A percentile compares a stretch with the other conserved stretches of the same genome.
Evolutionary conservation across 2,329 filamentous ascomycete species (phyloP).

Genomic region (Fusarium caatingaense): DNA sequence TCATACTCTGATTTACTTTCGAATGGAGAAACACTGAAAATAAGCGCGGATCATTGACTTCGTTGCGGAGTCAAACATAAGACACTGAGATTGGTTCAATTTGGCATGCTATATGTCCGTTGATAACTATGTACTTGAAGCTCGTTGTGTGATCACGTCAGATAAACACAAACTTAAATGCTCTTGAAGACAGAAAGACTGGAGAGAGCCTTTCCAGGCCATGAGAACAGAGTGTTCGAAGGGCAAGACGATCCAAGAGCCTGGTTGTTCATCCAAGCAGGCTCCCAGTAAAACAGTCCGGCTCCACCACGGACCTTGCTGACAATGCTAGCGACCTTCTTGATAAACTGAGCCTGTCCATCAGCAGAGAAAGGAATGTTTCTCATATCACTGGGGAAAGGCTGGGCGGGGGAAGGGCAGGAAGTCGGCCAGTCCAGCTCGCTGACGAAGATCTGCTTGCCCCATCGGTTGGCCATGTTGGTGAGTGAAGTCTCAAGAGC

Average conservation of each 20-base stretch:
- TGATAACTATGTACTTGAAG: background rate
- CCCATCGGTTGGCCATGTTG: slow-evolving; percentile 70
- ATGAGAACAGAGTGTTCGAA: slow-evolving; percentile 71
- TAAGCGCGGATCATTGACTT: too few relatives aligned
- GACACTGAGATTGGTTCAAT: background rate
- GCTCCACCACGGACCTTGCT: slow-evolving; percentile 63
- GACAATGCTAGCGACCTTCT: slow-evolving; percentile 68
- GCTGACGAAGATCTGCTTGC: slow-evolving; percentile 74
- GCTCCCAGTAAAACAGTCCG: slow-evolving; percentile 80
- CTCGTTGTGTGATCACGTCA: background rate
- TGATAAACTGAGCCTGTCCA: slow-evolving; percentile 72
- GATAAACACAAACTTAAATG: slow-evolving; percentile 50
- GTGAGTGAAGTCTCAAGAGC: slow-evolving; percentile 65
- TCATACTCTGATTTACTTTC: background rate
- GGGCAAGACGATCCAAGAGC: slow-evolving; percentile 72
- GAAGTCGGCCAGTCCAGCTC: slow-evolving; percentile 77
- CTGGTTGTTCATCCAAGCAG: slow-evolving; percentile 75
- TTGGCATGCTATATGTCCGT: background rate
- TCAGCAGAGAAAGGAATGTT: slow-evolving; percentile 71
- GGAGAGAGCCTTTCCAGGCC: slow-evolving; percentile 63
- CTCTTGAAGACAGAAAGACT: slow-evolving; percentile 67
- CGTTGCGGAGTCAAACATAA: background rate
- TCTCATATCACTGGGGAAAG: slow-evolving; percentile 70
- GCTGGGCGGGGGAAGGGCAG: slow-evolving; percentile 67
- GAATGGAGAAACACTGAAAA: background rate